These are phyloP conservation scores for Cyclotella choctawhatcheeana DNA, from an alignment of 108 stramenopile genomes.

Conservation along the genomic window DNA sequence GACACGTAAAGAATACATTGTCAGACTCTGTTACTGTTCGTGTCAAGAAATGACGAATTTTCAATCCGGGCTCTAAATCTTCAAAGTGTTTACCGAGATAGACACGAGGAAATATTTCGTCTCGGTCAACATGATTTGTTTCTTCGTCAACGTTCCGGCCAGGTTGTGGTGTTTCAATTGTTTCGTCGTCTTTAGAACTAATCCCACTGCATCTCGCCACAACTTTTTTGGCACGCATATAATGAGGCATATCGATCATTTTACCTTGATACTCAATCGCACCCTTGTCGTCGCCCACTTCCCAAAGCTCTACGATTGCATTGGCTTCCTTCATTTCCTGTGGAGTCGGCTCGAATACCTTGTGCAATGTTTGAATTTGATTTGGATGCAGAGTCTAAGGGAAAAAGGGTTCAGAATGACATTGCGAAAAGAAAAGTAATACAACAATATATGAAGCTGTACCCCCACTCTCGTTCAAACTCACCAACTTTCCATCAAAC, in stretches of 20 bases:
- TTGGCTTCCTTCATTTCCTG: conserved; percentile 29
- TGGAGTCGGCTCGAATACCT: conserved; percentile 31
- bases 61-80: conserved; percentile 41
- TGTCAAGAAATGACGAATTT: conserved; percentile 42
- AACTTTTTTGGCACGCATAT: conserved; percentile 52
- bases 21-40: conserved; percentile 54
- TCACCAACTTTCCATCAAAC: conserved; percentile 53
- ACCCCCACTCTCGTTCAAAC: no score
- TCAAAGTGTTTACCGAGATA: conserved; percentile 49
- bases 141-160: no score
- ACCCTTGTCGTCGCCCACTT: conserved; percentile 27
- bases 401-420: no score
- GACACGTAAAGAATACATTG: conserved; percentile 55
- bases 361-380: conserved; percentile 29
- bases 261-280: conserved; percentile 34
- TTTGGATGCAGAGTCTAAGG: conserved; percentile 45
- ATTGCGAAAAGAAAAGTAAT: no score
- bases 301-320: conserved; percentile 42
- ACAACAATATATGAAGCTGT: no score
- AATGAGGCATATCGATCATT: conserved; percentile 57
- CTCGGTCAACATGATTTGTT: no score
- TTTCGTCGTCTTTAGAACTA: neutral
- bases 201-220: conserved; percentile 26
- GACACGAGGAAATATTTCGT: conserved; percentile 41
- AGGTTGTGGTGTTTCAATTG: no score